phyloP scores from a whole-genome alignment of 169 alveolate species.

The Sarcocystis neurona region DNA sequence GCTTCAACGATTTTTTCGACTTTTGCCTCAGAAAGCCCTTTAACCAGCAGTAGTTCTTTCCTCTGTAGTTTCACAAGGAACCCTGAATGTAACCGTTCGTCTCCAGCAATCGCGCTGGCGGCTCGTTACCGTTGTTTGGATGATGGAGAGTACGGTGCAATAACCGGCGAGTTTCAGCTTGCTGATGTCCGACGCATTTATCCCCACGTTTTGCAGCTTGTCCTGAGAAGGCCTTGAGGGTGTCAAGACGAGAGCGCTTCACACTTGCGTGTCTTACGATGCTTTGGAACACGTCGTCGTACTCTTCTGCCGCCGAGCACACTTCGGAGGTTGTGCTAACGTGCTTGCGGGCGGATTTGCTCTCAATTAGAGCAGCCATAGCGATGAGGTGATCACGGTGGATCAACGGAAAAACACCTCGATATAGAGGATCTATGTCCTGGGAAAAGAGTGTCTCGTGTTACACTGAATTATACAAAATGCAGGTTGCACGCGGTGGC shows the following conservation, averaged over 20 bases:
- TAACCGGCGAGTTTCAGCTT: slow-evolving; percentile 69
- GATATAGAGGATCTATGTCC: too few species aligned
- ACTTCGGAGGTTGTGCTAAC: slow-evolving; percentile 44
- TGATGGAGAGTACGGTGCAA: slow-evolving; percentile 66
- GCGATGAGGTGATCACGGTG: background rate
- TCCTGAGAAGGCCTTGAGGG: slow-evolving; percentile 40
- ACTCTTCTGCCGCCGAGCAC: slow-evolving; percentile 21
- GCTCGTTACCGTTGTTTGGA: slow-evolving; percentile 66
- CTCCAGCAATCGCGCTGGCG: background rate
- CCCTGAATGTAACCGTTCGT: background rate
- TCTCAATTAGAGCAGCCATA: slow-evolving; percentile 63
- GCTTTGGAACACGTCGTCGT: slow-evolving; percentile 26
- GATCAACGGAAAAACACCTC: too few species aligned
- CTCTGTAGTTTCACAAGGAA: slow-evolving; percentile 23
- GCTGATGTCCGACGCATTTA: slow-evolving; percentile 68
- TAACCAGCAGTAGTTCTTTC: slow-evolving; percentile 76
- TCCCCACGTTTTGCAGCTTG: slow-evolving; percentile 63
- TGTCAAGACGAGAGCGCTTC: background rate
- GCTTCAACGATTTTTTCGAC: slow-evolving; percentile 95
- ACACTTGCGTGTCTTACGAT: slow-evolving; percentile 38
- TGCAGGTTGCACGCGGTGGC: too few species aligned
- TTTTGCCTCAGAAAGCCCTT: slow-evolving; percentile 97
- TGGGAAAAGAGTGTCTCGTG: too few species aligned
- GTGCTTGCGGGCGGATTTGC: slow-evolving; percentile 66
- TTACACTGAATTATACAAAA: too few species aligned